Base-by-base conservation (phyloP, 1,284 basidiomycete genomes). In the Heterobasidion occidentale region DNA sequence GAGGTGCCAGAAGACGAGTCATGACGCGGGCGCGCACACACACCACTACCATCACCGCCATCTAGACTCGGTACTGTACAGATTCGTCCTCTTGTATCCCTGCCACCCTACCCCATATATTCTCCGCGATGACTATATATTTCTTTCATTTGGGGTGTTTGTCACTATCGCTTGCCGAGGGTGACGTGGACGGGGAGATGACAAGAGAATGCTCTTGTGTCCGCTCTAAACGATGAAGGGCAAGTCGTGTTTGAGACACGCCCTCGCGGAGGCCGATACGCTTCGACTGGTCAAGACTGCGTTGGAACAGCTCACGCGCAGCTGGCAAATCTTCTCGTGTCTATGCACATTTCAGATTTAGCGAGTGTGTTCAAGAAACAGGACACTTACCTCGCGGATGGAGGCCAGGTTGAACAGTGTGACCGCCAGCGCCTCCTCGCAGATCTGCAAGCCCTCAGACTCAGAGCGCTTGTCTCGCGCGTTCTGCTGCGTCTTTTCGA, bases 371-470 rank as follows among this genome's bases (percentile, higher is more conserved):
- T 36, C 34, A 45, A 34, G 36, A 8, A 35, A 48, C 38, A 34
- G 14, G 19, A 20, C 9, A 36, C 53, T 2, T 36, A 76, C 78
- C 71, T 80, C 78, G 0, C 73, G 70, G 50, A 79, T 60, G 33
- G 72, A 70, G 3, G 78, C 87, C 38, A 85, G 68, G 59, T 88
- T 89, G 64, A 80, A 88, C 19, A 88, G 64, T 20, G 81, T 74
- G 3, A 79, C 81, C 2, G 79, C 81, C 38, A 83, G 75, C 0
- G 78, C 79, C 46, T 78, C 70, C 57, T 87, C 83, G 58, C 87
- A 89, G 0, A 71, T 53, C 61, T 63, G 53, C 63, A 64, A 42
- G 65, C 59, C 42, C 61, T 67, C 58, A 64, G 58, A 36, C 5
- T 27, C 27, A 27, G 27, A 27, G 27, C 27, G 38, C 6, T 3